These are phyloP conservation scores for Crithidia bombi DNA, from an alignment of 208 protist genomes.

Conservation along the genomic window DNA sequence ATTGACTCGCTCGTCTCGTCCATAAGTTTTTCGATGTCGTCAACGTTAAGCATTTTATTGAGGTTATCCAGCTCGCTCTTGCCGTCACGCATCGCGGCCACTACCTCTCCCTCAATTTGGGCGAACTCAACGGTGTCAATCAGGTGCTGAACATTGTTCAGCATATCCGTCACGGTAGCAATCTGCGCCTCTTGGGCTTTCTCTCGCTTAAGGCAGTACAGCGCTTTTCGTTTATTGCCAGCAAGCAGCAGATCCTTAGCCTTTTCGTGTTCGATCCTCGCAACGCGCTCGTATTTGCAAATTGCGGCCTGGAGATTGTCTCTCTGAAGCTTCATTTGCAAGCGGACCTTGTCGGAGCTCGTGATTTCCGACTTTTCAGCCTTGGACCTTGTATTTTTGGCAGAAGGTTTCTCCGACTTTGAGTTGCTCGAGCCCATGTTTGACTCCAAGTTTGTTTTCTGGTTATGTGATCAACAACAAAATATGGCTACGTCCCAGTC, in stretches of 20 bases:
- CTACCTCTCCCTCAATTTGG: conserved; percentile 77
- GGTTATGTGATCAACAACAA: background rate
- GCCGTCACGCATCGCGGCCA: conserved; percentile 66
- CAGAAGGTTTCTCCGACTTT: conserved; percentile 14
- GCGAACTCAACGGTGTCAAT: conserved; percentile 82
- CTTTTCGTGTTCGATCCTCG: conserved; percentile 54
- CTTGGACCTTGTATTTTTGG: conserved; percentile 4
- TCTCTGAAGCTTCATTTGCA: conserved; percentile 87
- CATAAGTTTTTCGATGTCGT: conserved; percentile 85
- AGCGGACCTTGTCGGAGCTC: conserved; percentile 60
- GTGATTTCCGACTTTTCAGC: conserved; percentile 49
- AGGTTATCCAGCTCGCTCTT: conserved; percentile 76
- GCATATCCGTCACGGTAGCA: conserved; percentile 59
- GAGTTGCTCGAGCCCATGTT: conserved; percentile 25
- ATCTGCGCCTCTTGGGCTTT: conserved; percentile 66
- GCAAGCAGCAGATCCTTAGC: conserved; percentile 64
- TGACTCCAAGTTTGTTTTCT: background rate
- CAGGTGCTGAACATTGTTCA: conserved; percentile 80
- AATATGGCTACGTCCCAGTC: no score
- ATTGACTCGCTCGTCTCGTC: conserved; percentile 73
- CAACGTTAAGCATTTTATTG: conserved; percentile 86
- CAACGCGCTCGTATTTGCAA: conserved; percentile 69
- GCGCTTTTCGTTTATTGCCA: conserved; percentile 74
- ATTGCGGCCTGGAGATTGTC: conserved; percentile 75
- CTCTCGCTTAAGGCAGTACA: conserved; percentile 86